These are phyloP conservation scores for Tetrapisispora taiwanensis DNA, from an alignment of 805 yeast species.

Conservation along the genomic window DNA sequence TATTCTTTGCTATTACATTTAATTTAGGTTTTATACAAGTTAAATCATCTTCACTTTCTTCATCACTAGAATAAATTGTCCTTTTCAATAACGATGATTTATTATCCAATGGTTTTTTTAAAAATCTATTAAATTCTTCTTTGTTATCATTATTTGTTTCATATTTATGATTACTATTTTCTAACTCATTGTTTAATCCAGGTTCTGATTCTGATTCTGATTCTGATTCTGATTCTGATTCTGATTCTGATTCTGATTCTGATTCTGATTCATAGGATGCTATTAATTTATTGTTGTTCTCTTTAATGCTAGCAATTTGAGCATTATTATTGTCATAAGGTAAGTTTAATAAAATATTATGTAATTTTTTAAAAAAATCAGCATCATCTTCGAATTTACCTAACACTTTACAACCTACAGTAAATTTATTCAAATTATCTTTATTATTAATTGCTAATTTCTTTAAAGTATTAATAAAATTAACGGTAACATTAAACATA, in stretches of 20 bases:
- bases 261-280: background rate
- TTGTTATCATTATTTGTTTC: too few relatives aligned
- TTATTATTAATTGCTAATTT: conserved; percentile 12
- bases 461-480: conserved; percentile 14
- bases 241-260: background rate
- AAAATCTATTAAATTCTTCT: too few relatives aligned
- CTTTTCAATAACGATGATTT: background rate
- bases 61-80: background rate
- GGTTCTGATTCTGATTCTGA: too few relatives aligned
- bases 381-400: conserved; percentile 19
- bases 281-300: background rate
- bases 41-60: background rate
- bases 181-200: too few relatives aligned
- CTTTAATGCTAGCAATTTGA: too few relatives aligned
- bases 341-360: background rate
- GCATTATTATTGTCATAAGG: background rate
- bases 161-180: too few relatives aligned
- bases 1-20: background rate
- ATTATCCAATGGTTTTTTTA: background rate
- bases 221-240: too few relatives aligned
- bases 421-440: conserved; percentile 10
- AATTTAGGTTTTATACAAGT: background rate
- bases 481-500: conserved; percentile 13
- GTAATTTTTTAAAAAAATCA: conserved; percentile 7
- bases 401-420: conserved; percentile 17